These are phyloP conservation scores for Populus hybrid DNA, from an alignment of 441 rosid species.

Conservation along the genomic window DNA sequence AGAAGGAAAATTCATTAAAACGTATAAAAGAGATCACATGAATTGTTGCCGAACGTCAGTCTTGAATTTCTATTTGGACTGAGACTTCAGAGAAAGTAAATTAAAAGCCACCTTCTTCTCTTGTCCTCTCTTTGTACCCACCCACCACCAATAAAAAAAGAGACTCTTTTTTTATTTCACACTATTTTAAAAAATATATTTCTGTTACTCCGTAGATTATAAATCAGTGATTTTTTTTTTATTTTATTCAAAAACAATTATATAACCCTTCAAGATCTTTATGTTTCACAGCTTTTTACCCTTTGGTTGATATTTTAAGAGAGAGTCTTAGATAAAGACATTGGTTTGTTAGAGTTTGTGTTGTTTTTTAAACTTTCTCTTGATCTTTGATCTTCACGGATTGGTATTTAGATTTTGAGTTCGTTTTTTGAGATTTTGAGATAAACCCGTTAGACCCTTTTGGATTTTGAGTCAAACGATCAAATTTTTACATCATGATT, in stretches of 20 bases:
- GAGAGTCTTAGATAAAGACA: background rate
- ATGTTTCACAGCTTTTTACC: background rate
- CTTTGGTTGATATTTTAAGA: background rate
- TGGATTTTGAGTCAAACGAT: constrained; percentile 7
- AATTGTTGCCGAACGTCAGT: background rate
- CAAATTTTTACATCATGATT: constrained; percentile 33
- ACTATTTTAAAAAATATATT: background rate
- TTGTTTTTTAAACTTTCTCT: constrained; percentile 9
- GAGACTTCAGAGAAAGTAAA: constrained; percentile 24
- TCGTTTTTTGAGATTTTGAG: background rate
- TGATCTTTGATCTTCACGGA: constrained; percentile 7
- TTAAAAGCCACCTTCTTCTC: background rate
- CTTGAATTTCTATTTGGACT: constrained; percentile 17
- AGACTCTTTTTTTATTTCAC: background rate
- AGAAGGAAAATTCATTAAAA: background rate
- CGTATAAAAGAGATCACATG: constrained; percentile 5
- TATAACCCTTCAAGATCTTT: constrained; percentile 1
- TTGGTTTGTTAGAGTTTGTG: background rate
- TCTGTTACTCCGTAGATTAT: background rate
- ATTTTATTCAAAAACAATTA: background rate
- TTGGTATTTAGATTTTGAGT: background rate
- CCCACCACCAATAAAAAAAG: background rate
- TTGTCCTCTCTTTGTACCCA: background rate
- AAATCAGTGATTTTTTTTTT: background rate
- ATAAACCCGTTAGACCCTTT: background rate